phyloP scores from a whole-genome alignment of 306 rosid genomes.

The Crataegus laevigata region DNA sequence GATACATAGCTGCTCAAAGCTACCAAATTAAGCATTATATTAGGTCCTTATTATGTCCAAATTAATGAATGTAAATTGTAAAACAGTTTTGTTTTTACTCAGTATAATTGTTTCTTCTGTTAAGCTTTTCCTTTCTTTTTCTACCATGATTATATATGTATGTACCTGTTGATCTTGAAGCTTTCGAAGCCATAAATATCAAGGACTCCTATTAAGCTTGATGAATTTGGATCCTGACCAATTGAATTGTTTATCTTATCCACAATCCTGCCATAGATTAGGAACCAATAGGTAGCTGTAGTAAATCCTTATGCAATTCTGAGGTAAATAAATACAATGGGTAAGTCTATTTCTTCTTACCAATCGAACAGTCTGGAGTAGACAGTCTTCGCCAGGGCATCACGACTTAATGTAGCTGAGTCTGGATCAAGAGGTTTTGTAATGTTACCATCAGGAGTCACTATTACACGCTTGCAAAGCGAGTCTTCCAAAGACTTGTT shows the following conservation, averaged over 20 bases:
- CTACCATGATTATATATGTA: slow-evolving; percentile 38
- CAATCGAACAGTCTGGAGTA: slow-evolving; percentile 97
- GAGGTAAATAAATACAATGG: background rate
- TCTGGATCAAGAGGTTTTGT: slow-evolving; percentile 97
- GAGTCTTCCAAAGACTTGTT: slow-evolving; percentile 94
- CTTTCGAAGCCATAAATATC: slow-evolving; percentile 99
- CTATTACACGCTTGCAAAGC: slow-evolving; percentile 95
- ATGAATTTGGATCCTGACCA: slow-evolving; percentile 96
- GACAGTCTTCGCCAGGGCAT: slow-evolving; percentile 89
- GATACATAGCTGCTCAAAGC: slow-evolving; percentile 99
- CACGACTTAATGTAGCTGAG: slow-evolving; percentile 91
- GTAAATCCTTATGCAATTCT: slow-evolving; percentile 8
- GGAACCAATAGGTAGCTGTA: background rate
- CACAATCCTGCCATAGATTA: slow-evolving; percentile 62
- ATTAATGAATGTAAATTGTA: slow-evolving; percentile 1
- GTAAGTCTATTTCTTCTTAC: slow-evolving; percentile 33
- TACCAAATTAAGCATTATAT: slow-evolving; percentile 16
- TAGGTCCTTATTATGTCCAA: background rate
- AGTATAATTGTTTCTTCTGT: background rate
- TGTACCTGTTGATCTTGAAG: slow-evolving; percentile 86
- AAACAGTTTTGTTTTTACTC: slow-evolving; percentile 11
- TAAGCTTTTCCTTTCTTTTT: background rate
- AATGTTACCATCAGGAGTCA: slow-evolving; percentile 93
- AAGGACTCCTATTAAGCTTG: slow-evolving; percentile 92
- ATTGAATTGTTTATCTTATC: slow-evolving; percentile 90